Base-by-base conservation (phyloP, 345 rosid species). In the Hibiscus syriacus region DNA sequence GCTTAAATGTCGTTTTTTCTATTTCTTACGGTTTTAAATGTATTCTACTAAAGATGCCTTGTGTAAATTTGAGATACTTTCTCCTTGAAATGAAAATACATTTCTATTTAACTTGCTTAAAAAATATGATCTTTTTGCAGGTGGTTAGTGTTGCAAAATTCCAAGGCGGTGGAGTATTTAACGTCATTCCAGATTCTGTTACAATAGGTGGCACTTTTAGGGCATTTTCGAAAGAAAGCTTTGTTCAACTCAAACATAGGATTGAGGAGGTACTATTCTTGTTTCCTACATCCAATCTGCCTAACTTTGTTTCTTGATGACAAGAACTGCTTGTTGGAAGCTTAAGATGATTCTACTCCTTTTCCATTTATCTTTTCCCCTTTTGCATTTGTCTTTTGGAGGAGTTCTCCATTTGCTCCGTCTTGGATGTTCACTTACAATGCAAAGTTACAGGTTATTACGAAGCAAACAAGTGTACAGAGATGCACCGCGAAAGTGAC, bases 121-220 rank as follows among this genome's bases (percentile, higher is more conserved):
- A 10, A 67, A 58, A 52, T 0, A 19, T 29, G 11, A 41, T 38
- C 9, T 60, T 74, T 58, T 63, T 74, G 61, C 87, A 92, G 91
- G 98, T 92, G 49, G 88, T 92, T 52, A 84, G 90, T 0, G 84
- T 92, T 29, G 81, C 83, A 36, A 84, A 78, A 68, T 77, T 92
- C 67, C 71, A 80, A 23, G 96, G 97, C 59, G 96, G 97, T 3
- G 85, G 80, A 16, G 86, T 92, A 4, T 85, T 88, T 68, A 87
- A 90, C 60, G 89, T 88, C 26, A 90, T 92, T 75, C 97, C 96
- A 6, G 96, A 87, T 75, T 83, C 89, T 27, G 87, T 90, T 55
- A 81, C 89, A 1, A 80, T 90, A 17, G 87, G 97, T 45, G 98
- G 97, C 57, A 92, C 97, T 64, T 74, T 43, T 81, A n/a, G n/a